Evolutionary conservation across 106 monocot species (phyloP), one percentile per base, ranked within the genome.

Genomic region (Allium sativum): DNA sequence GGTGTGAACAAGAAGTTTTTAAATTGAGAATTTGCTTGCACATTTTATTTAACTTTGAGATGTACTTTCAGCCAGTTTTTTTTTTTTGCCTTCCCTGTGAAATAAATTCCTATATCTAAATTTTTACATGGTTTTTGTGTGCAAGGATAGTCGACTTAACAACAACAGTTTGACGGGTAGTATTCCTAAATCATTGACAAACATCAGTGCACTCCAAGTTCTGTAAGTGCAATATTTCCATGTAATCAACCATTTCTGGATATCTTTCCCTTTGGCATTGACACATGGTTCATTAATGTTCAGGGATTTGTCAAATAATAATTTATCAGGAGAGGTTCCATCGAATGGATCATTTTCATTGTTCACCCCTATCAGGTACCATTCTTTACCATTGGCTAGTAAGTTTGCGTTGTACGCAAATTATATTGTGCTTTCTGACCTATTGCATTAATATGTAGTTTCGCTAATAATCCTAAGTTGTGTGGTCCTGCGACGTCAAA

Each of bases 331-430:
- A 63, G 70, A 51, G 66, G 79, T 84, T 53, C 84, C 84, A 67
- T 76, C 79, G 18, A 79, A 50, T 65, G 84, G 84, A 31, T 84
- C 84, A 9, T 84, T 84, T 59, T 84, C 79, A 42, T 56, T 84
- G 18, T 84, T 84, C 73, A 84, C 84, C 31, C 84, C 84, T 50
- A 73, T 80, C 74, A 88, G 87, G 87, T 88, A 31, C 6, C 68
- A 7, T 66, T 53, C 7, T 16, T 54, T 7, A 7, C 48, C 10
- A 18, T 12, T 48, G 31, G 31, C 31, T 20, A 46, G 8, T 50
- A 50, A 50, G 48, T 50, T 50, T 50, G 48, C 31, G 5, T 31
- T 31, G 31, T 3, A 31, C 5, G 31, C 31, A 31, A 31, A 31
- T 31, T 31, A 5, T 31, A 31, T 31, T 31, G 4, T 31, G 31